These are phyloP conservation scores for Furcasterigmium furcatum DNA, from an alignment of 2,329 filamentous ascomycete genomes.

Conservation along the genomic window DNA sequence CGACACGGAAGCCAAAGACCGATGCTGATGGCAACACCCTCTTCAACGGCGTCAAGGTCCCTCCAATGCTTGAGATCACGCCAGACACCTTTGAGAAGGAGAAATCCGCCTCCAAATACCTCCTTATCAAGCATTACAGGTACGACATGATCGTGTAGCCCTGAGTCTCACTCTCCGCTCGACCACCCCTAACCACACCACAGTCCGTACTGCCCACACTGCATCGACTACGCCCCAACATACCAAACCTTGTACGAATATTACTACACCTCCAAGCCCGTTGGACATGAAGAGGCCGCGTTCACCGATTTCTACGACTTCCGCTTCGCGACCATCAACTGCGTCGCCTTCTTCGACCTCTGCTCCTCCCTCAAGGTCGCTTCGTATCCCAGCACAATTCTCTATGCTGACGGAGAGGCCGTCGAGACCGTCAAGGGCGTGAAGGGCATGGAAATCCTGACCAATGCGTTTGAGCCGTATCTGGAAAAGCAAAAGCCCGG, in stretches of 20 bases:
- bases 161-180: conserved; percentile 1
- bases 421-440: conserved; percentile 62
- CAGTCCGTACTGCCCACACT: conserved; percentile 67
- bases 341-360: conserved; percentile 75
- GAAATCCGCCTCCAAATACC: conserved; percentile 48
- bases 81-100: conserved; percentile 55
- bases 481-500: conserved; percentile 79
- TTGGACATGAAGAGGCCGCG: conserved; percentile 49
- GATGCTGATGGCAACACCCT: conserved; percentile 41
- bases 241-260: conserved; percentile 95
- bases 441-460: conserved; percentile 65
- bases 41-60: conserved; percentile 67
- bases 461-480: conserved; percentile 68
- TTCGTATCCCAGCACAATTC: conserved; percentile 71
- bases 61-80: conserved; percentile 59
- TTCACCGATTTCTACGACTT: conserved; percentile 88
- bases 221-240: conserved; percentile 73
- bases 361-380: conserved; percentile 66
- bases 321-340: conserved; percentile 83
- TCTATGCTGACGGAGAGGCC: conserved; percentile 77
- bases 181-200: conserved; percentile 17
- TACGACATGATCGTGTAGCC: conserved; percentile 25
- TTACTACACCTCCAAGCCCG: conserved; percentile 81
- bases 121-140: conserved; percentile 67
- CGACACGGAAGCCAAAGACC: conserved; percentile 30